Conservation (phyloP, 2,329 filamentous ascomycete species). For the Davidsoniella virescens region DNA sequence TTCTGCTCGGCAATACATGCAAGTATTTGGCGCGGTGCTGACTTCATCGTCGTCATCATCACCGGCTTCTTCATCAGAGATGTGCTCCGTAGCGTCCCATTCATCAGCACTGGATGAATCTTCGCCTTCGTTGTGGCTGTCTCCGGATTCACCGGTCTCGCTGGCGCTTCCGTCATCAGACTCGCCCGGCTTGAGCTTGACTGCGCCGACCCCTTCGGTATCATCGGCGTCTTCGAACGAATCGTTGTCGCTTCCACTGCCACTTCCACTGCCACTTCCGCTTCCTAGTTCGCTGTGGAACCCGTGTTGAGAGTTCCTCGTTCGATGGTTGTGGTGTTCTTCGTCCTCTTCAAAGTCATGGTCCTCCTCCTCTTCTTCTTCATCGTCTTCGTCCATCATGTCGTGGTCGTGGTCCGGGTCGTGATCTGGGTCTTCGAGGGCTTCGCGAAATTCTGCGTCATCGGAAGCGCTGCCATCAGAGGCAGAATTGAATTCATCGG, state of each 20-base stretch:
- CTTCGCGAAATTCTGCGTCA: slow-evolving; percentile 24
- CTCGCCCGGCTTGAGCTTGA: slow-evolving; percentile 11
- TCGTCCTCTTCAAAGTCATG: slow-evolving; percentile 1
- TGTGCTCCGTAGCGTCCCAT: slow-evolving; percentile 42
- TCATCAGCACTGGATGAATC: slow-evolving; percentile 40
- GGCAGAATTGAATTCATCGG: slow-evolving; percentile 14
- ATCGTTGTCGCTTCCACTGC: slow-evolving; percentile 16
- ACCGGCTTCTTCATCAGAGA: slow-evolving; percentile 35
- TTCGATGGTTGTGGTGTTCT: background rate
- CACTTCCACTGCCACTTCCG: slow-evolving; percentile 12
- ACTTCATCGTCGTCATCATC: slow-evolving; percentile 41
- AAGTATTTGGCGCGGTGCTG: slow-evolving; percentile 30
- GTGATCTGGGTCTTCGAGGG: slow-evolving; percentile 19
- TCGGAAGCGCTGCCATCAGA: slow-evolving; percentile 32
- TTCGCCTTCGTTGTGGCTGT: slow-evolving; percentile 23
- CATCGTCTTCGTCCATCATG: slow-evolving; percentile 19
- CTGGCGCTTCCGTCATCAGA: slow-evolving; percentile 27
- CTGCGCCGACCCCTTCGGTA: slow-evolving; percentile 6
- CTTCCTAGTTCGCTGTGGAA: background rate
- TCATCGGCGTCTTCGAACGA: slow-evolving; percentile 14
- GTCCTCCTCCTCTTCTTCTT: slow-evolving; percentile 15
- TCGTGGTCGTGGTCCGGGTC: slow-evolving; percentile 11
- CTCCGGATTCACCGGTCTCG: slow-evolving; percentile 18
- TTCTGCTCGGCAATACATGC: slow-evolving; percentile 72
- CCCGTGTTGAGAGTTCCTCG: background rate